phyloP scores from a whole-genome alignment of 352 stramenopile species.

The Globisporangium cederbergense region DNA sequence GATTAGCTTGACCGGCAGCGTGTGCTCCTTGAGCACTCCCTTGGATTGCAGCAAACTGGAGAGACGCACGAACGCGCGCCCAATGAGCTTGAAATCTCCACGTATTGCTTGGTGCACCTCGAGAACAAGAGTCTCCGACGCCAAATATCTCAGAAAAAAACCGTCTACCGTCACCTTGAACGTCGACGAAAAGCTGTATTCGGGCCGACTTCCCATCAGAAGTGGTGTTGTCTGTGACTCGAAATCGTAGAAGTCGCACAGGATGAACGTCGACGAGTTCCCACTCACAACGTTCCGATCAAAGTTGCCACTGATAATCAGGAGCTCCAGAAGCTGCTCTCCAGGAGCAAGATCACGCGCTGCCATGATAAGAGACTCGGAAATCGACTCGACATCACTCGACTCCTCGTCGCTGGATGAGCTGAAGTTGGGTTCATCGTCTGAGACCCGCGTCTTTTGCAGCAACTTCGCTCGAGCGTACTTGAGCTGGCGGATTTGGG shows the following conservation, averaged over 20 bases:
- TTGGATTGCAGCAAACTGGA: slow-evolving; percentile 68
- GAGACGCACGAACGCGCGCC: slow-evolving; percentile 60
- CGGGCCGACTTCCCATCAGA: slow-evolving; percentile 69
- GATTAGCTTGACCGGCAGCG: slow-evolving; percentile 41
- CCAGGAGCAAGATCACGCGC: slow-evolving; percentile 64
- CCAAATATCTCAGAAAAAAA: slow-evolving; percentile 90
- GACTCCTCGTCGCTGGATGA: slow-evolving; percentile 40
- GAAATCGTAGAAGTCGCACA: slow-evolving; percentile 95
- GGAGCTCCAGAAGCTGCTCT: slow-evolving; percentile 91
- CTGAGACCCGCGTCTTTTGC: slow-evolving; percentile 22
- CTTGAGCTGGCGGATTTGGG: slow-evolving; percentile 84
- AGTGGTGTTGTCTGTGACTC: slow-evolving; percentile 91
- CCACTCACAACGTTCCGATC: slow-evolving; percentile 58
- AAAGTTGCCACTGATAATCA: slow-evolving; percentile 73
- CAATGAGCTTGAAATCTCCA: slow-evolving; percentile 88
- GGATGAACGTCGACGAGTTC: slow-evolving; percentile 86
- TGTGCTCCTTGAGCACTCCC: slow-evolving; percentile 66
- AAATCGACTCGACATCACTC: slow-evolving; percentile 49
- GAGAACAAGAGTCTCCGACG: slow-evolving; percentile 80
- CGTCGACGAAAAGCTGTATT: slow-evolving; percentile 90
- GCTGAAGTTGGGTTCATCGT: slow-evolving; percentile 22
- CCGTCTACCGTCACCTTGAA: slow-evolving; percentile 92
- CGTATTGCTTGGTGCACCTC: slow-evolving; percentile 88
- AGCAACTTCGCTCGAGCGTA: slow-evolving; percentile 64
- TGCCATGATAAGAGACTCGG: slow-evolving; percentile 64